A percentile compares a stretch with the other conserved stretches of the same genome.
phyloP scores from a whole-genome alignment of 495 filamentous ascomycete genomes.

The Annulohypoxylon stygium region DNA sequence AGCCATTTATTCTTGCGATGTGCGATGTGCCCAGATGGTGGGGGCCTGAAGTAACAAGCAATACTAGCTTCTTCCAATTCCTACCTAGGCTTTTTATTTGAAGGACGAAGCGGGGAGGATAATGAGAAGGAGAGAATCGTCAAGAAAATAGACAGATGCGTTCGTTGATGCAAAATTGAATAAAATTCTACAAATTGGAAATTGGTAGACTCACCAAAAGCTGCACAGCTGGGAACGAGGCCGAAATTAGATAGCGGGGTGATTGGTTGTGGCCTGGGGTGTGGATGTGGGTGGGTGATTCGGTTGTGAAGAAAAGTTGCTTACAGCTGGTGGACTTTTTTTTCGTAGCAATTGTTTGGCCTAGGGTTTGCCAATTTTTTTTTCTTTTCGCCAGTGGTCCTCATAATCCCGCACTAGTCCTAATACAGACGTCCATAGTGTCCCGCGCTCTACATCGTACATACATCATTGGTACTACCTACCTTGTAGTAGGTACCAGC shows the following conservation, averaged over 20 bases:
- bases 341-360: constrained; percentile 41
- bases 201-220: constrained; percentile 28
- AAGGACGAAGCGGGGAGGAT: background rate
- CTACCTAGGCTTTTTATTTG: background rate
- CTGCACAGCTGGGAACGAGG: constrained; percentile 26
- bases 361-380: constrained; percentile 39
- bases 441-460: background rate
- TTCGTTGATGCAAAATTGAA: constrained; percentile 10
- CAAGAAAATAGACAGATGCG: background rate
- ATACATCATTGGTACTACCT: background rate
- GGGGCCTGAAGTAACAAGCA: constrained; percentile 17
- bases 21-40: constrained; percentile 22
- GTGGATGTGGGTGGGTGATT: constrained; percentile 34
- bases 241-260: constrained; percentile 43
- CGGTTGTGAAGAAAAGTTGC: constrained; percentile 46
- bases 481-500: too few species aligned
- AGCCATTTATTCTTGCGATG: constrained; percentile 33
- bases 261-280: constrained; percentile 43
- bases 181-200: constrained; percentile 5
- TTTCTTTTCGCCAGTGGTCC: constrained; percentile 23
- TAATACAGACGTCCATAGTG: constrained; percentile 16
- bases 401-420: constrained; percentile 22
- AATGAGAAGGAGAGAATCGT: background rate
- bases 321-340: constrained; percentile 33
- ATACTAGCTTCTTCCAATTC: background rate